Conservation (phyloP, 2,329 filamentous ascomycete genomes). For the Botryotinia globosa region DNA sequence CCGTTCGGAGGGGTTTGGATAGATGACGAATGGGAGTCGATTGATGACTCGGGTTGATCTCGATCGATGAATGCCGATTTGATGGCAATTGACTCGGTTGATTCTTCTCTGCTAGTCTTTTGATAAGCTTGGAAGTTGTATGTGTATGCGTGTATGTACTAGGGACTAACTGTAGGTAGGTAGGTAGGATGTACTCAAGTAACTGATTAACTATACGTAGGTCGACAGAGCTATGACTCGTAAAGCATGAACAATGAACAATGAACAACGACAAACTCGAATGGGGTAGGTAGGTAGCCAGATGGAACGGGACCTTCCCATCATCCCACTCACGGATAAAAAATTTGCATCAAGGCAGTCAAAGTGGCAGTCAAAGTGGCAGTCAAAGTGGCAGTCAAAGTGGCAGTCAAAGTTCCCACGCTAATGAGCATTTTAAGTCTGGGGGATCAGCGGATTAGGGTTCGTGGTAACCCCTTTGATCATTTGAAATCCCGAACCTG, state of each 20-base stretch:
- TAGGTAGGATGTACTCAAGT: neutral
- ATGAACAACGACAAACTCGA: neutral
- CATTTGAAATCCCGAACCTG: neutral
- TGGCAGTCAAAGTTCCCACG: neutral
- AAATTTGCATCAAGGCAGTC: neutral
- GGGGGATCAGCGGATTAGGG: conserved; percentile 1
- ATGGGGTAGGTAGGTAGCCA: neutral
- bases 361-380: neutral
- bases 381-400: neutral
- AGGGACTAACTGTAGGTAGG: neutral
- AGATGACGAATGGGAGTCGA: neutral
- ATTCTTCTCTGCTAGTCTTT: neutral
- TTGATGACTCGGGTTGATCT: neutral
- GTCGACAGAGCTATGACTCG: neutral
- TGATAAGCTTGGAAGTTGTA: neutral
- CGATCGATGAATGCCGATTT: neutral
- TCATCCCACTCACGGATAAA: neutral
- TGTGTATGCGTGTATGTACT: neutral
- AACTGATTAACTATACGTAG: neutral
- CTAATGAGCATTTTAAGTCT: neutral
- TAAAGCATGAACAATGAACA: neutral
- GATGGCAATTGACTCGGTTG: neutral
- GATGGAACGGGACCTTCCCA: neutral
- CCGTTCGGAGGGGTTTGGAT: neutral
- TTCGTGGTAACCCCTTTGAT: neutral